phyloP scores from a whole-genome alignment of 257 asterid species.

The Solanum commersonii region DNA sequence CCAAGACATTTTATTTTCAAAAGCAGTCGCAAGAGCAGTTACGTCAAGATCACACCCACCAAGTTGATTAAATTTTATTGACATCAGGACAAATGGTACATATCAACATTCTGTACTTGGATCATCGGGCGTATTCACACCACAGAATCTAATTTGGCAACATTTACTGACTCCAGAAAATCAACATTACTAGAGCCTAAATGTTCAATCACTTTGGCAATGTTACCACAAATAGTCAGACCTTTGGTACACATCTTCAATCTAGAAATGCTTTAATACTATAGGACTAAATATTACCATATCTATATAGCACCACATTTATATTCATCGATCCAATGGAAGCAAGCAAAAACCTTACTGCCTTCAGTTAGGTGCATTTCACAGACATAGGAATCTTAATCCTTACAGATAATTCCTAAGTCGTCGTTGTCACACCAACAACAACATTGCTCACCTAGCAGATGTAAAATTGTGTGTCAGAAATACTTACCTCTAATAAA shows the following conservation, averaged over 20 bases:
- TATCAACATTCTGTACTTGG: background rate
- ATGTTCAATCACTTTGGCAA: background rate
- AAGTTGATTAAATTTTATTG: background rate
- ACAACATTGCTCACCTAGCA: slow-evolving; percentile 76
- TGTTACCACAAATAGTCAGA: background rate
- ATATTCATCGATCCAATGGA: background rate
- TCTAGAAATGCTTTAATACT: background rate
- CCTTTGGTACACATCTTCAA: background rate
- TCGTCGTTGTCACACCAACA: slow-evolving; percentile 63
- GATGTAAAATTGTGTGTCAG: background rate
- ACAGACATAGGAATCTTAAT: background rate
- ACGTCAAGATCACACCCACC: background rate
- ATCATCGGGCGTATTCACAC: background rate
- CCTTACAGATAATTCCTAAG: background rate
- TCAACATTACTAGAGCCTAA: background rate
- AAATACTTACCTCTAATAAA: background rate
- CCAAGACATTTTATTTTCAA: background rate
- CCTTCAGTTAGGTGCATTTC: background rate
- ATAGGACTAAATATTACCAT: background rate
- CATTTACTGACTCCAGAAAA: background rate
- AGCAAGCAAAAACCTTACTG: background rate
- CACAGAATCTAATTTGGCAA: background rate
- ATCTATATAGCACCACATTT: background rate
- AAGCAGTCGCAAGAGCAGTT: background rate
- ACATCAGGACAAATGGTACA: background rate